Evolutionary conservation across 768 basidiomycete species (phyloP).

Genomic region (Boletus patriciae): DNA sequence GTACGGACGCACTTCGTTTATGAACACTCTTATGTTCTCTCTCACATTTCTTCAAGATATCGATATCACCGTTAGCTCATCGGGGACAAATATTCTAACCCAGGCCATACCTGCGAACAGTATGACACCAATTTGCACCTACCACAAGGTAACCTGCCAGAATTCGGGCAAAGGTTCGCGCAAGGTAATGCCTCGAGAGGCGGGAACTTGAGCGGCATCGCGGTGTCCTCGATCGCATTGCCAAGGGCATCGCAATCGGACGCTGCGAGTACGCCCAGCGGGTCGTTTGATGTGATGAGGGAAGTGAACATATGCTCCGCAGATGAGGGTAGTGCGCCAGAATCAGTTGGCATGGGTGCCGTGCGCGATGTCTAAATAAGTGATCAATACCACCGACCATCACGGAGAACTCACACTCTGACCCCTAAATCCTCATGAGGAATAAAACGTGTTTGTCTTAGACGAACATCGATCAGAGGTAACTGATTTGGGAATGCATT

Average conservation of each 20-base stretch:
- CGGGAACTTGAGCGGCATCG: constrained; percentile 19
- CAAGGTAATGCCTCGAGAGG: constrained; percentile 33
- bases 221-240: constrained; percentile 9
- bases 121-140: constrained; percentile 43
- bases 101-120: constrained; percentile 37
- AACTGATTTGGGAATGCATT: background rate
- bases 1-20: constrained; percentile 29
- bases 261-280: constrained; percentile 8
- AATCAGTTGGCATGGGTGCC: constrained; percentile 10
- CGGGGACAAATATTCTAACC: background rate
- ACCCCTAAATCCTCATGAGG: background rate
- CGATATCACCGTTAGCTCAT: background rate
- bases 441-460: constrained; percentile 14
- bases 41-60: constrained; percentile 38
- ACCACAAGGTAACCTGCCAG: constrained; percentile 23
- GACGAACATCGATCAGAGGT: background rate
- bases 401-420: background rate
- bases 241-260: constrained; percentile 24
- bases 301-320: constrained; percentile 8
- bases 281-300: constrained; percentile 21
- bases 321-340: background rate
- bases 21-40: constrained; percentile 37
- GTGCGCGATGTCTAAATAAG: background rate
- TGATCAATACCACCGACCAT: background rate
- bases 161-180: constrained; percentile 33